Evolutionary conservation across 1,139 yeast genomes (phyloP), one percentile per base, ranked within the genome.

Genomic region (Candida mesenterica): DNA sequence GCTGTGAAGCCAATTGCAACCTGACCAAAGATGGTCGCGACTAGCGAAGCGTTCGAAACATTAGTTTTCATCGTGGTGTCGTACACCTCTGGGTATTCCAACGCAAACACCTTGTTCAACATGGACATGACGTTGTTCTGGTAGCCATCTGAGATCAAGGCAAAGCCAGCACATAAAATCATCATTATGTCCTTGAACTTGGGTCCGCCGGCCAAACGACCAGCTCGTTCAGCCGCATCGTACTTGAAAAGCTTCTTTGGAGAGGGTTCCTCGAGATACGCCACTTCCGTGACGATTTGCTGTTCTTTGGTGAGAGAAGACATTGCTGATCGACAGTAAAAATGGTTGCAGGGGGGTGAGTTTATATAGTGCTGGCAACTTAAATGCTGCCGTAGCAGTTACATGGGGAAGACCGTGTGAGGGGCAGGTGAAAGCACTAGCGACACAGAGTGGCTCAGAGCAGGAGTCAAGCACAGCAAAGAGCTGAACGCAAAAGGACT

Each of bases 101-200:
- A 44, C 3, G 75, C 59, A 46, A 76, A 75, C 15, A 77, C 65
- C 17, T 69, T 57, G 55, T 78, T 78, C 47, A 69, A 47, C 78
- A 78, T 76, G 10, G 81, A 73, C 77, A 79, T 79, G 42, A 77
- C 65, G 45, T 74, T 76, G 51, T 79, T 78, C 50, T 77, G 82
- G 55, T 79, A 79, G 5, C 85, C 85, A 51, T 79, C 85, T 15
- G 79, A 71, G 46, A 77, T 69, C 45, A 79, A 61, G 1, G 83
- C 85, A 38, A 72, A 75, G 14, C 84, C 84, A 10, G 79, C 68
- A 50, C 77, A 71, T 31, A 72, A 48, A 37, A 75, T 69, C 33
- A 72, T 62, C 49, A 74, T 51, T 31, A 62, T 45, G 41, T 68
- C 74, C 31, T 48, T 59, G 29, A 49, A 24, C 27, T 46, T 48